These are phyloP conservation scores for Chlorella variabilis DNA, from an alignment of 163 green algal genomes.

Conservation along the genomic window DNA sequence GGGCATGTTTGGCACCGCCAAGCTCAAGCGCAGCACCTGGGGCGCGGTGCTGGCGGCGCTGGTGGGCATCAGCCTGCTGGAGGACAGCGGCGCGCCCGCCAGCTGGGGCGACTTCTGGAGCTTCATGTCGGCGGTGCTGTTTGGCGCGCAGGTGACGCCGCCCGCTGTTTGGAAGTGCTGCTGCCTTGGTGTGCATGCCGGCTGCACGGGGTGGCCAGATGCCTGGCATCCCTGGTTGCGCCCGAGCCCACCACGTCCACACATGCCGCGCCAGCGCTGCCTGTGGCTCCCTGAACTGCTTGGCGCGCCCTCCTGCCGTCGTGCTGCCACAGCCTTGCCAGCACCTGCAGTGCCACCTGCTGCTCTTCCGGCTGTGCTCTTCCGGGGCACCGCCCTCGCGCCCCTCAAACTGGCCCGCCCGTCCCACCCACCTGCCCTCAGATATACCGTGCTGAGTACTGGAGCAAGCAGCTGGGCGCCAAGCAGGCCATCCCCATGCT, in stretches of 20 bases:
- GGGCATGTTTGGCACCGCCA: constrained; percentile 66
- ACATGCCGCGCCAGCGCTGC: too few relatives aligned
- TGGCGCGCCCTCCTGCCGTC: too few relatives aligned
- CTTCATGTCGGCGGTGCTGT: constrained; percentile 67
- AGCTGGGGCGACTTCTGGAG: constrained; percentile 68
- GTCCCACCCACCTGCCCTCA: too few relatives aligned
- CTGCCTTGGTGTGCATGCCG: not conserved
- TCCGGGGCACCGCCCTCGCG: too few relatives aligned
- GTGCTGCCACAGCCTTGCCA: not conserved
- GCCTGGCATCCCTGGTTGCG: not conserved
- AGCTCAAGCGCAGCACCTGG: constrained; percentile 71
- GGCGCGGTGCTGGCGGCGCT: constrained; percentile 64
- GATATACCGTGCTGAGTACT: constrained; percentile 69
- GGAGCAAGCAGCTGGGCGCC: constrained; percentile 39
- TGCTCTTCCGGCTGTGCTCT: too few relatives aligned
- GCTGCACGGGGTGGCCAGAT: too few relatives aligned
- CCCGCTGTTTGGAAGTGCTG: not conserved
- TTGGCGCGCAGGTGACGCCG: constrained; percentile 64
- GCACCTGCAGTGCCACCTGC: too few relatives aligned
- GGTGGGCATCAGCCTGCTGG: constrained; percentile 74
- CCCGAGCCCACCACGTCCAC: not conserved
- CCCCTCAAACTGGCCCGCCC: too few relatives aligned
- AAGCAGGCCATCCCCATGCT: constrained; percentile 53
- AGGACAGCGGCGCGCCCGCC: constrained; percentile 56
- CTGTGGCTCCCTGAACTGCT: too few relatives aligned